A percentile compares a stretch with the other conserved stretches of the same genome.
Evolutionary conservation across 345 rosid genomes (phyloP).

Genomic region (Bruguiera sexangula): DNA sequence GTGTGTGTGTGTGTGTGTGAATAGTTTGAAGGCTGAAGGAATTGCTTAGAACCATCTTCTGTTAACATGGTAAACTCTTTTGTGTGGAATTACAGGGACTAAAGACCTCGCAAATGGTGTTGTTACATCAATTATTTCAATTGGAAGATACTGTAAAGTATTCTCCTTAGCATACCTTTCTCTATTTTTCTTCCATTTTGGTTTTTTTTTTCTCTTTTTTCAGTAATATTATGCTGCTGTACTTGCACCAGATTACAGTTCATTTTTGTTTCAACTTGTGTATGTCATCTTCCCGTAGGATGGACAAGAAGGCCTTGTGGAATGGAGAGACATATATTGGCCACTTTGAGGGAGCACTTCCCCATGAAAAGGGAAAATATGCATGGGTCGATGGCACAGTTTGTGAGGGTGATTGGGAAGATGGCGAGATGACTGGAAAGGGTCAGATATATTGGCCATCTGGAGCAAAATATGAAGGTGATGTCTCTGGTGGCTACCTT

Average conservation of each 20-base stretch:
- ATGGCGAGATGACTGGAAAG: slow-evolving; percentile 77
- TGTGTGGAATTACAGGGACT: neutral
- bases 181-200: neutral
- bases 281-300: slow-evolving; percentile 34
- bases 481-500: slow-evolving; percentile 80
- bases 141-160: slow-evolving; percentile 28
- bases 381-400: slow-evolving; percentile 63
- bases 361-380: slow-evolving; percentile 78
- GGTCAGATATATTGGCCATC: slow-evolving; percentile 69
- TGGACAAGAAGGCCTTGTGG: slow-evolving; percentile 39
- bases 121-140: slow-evolving; percentile 15
- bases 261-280: neutral
- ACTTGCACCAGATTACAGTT: neutral
- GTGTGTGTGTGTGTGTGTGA: no score
- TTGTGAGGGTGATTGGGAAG: slow-evolving; percentile 87
- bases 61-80: neutral
- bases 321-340: slow-evolving; percentile 74
- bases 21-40: no score
- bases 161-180: slow-evolving; percentile 1
- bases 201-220: neutral
- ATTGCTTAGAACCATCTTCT: neutral
- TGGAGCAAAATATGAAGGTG: slow-evolving; percentile 78
- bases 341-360: slow-evolving; percentile 53
- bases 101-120: slow-evolving; percentile 8
- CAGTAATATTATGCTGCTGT: neutral